Evolutionary conservation across 306 rosid genomes (phyloP).

Genomic region (Castanea crenata): DNA sequence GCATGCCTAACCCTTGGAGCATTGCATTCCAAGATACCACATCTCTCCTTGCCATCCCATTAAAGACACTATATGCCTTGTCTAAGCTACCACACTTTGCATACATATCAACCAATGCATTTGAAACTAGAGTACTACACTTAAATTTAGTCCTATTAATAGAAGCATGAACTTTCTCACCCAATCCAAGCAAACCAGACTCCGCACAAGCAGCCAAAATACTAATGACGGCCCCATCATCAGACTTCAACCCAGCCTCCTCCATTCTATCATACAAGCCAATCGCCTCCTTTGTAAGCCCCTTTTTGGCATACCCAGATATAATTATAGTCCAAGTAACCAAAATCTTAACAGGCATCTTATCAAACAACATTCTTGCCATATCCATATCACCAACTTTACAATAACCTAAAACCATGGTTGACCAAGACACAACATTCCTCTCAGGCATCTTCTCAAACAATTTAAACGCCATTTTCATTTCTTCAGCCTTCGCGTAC

Average conservation of each 20-base stretch:
- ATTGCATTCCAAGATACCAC: slow-evolving; percentile 81
- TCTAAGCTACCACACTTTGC: slow-evolving; percentile 73
- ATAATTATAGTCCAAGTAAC: slow-evolving; percentile 80
- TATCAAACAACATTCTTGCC: slow-evolving; percentile 72
- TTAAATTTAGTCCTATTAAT: slow-evolving; percentile 46
- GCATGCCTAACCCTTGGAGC: slow-evolving; percentile 85
- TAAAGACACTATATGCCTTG: slow-evolving; percentile 46
- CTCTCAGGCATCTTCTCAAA: slow-evolving; percentile 73
- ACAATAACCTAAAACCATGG: slow-evolving; percentile 66
- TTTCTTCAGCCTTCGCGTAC: slow-evolving; percentile 51
- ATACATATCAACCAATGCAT: slow-evolving; percentile 83
- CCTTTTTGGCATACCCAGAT: slow-evolving; percentile 78
- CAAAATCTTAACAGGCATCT: slow-evolving; percentile 61
- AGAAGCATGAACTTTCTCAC: slow-evolving; percentile 61
- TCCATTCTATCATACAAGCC: slow-evolving; percentile 64
- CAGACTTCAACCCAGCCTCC: slow-evolving; percentile 51
- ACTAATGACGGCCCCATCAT: slow-evolving; percentile 55
- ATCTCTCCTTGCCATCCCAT: slow-evolving; percentile 51
- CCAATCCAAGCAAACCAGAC: slow-evolving; percentile 70
- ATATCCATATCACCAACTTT: slow-evolving; percentile 65
- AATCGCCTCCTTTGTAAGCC: slow-evolving; percentile 50
- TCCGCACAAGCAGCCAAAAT: slow-evolving; percentile 71
- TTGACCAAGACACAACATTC: slow-evolving; percentile 74
- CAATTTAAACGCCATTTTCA: slow-evolving; percentile 60
- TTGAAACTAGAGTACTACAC: slow-evolving; percentile 61